phyloP scores from a whole-genome alignment of 148 eudicot genomes.

The Pharnaceum exiguum region DNA sequence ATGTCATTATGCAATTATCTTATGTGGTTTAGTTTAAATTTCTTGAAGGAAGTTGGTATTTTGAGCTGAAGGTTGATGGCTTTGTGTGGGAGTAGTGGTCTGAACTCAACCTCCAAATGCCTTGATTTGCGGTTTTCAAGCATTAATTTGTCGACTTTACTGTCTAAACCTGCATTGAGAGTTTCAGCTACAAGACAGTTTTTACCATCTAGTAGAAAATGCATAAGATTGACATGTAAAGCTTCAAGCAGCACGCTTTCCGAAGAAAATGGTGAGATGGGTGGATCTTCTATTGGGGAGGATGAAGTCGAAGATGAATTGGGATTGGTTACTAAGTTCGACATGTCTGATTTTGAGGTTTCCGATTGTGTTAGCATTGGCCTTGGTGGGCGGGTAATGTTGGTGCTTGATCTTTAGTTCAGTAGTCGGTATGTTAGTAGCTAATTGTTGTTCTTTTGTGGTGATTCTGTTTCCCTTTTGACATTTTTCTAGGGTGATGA shows the following conservation, averaged over 20 bases:
- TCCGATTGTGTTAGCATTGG: conserved; percentile 79
- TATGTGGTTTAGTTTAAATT: background rate
- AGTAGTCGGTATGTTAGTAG: conserved; percentile 1
- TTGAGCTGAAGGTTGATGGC: conserved; percentile 37
- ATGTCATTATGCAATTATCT: too few relatives aligned
- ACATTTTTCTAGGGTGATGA: conserved; percentile 69
- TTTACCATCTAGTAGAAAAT: conserved; percentile 15
- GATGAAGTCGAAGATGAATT: conserved; percentile 48
- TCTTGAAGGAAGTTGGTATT: conserved; percentile 18
- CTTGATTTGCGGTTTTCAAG: conserved; percentile 32
- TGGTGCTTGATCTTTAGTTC: conserved; percentile 2
- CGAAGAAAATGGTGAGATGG: conserved; percentile 33
- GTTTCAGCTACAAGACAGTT: conserved; percentile 7
- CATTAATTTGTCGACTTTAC: conserved; percentile 39
- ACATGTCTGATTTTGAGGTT: conserved; percentile 67
- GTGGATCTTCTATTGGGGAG: conserved; percentile 29
- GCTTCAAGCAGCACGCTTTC: conserved; percentile 34
- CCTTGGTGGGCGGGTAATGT: conserved; percentile 74
- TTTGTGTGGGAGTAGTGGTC: conserved; percentile 37
- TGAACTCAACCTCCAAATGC: conserved; percentile 37
- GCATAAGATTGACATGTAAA: conserved; percentile 31
- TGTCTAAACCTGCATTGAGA: conserved; percentile 18
- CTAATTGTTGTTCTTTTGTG: conserved; percentile 1
- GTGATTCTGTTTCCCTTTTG: background rate
- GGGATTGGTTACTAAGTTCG: conserved; percentile 68